Conservation (phyloP, 345 rosid genomes). For the Balakata baccata region DNA sequence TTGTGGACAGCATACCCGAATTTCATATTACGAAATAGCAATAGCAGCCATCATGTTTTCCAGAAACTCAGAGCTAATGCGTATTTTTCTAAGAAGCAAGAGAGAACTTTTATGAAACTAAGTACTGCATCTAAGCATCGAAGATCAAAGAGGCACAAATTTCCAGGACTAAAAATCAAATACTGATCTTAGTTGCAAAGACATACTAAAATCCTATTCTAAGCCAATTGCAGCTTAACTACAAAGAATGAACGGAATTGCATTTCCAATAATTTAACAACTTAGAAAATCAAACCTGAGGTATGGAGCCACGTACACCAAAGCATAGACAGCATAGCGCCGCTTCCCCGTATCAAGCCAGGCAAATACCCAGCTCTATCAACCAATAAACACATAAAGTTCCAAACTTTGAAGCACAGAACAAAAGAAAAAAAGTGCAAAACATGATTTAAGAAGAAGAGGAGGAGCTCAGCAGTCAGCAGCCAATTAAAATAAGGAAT, state of each 20-base stretch:
- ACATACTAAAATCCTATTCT: too few species aligned
- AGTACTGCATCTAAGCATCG: neutral
- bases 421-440: neutral
- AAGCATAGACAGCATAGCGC: slow-evolving; percentile 68
- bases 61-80: neutral
- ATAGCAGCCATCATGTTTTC: neutral
- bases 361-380: slow-evolving; percentile 93
- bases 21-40: neutral
- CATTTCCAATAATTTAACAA: neutral
- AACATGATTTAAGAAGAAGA: slow-evolving; percentile 1
- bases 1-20: neutral
- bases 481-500: slow-evolving; percentile 98
- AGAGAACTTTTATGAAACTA: neutral
- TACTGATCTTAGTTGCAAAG: too few species aligned
- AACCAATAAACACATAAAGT: neutral
- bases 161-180: too few species aligned
- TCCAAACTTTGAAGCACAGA: neutral
- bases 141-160: too few species aligned
- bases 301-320: slow-evolving; percentile 80
- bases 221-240: too few species aligned
- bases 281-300: slow-evolving; percentile 46
- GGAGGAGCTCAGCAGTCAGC: slow-evolving; percentile 31
- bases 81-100: too few species aligned
- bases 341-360: slow-evolving; percentile 92
- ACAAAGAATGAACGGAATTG: neutral